Base-by-base conservation (phyloP, 176 grass and related monocot species). In the Chloris gayana region DNA sequence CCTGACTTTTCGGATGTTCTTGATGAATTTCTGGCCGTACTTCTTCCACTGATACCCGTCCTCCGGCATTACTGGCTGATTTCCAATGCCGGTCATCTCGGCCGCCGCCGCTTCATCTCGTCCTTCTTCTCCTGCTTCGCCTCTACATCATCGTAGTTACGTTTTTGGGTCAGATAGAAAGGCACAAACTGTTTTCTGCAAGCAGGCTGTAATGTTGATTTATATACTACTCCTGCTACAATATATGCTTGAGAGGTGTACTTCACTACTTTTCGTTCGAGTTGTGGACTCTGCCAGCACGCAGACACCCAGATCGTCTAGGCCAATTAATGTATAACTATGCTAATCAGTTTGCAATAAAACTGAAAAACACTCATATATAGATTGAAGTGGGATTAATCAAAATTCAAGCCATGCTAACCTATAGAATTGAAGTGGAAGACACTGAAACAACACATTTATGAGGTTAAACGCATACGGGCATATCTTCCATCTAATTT, bases 31-130 rank as follows among this genome's bases (percentile, higher is more conserved):
- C 78, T 97, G 94, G 41, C 94, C 94, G 80, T 97, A 97, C 78
- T 97, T 97, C 63, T 77, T 93, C 94, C 94, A 97, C 59, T 97
- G 74, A 69, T 97, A 89, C 31, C 88, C 91, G 71, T 97, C 94
- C 53, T 91, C 80, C 0, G 91, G 91, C 86, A 93, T 80, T 56
- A 57, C 81, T 8, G 57, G 72, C 73, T 80, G 91, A 0, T 5
- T 41, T 32, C 41, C 66, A 69, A 50, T 26, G 49, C 69, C 50
- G 44, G 35, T 41, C 34, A 25, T 8, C 30, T 1, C 35, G 31
- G 31, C 30, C 6, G 26, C 25, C 49, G 57, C 83, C 26, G 74
- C 64, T 67, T 73, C 60, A 7, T 70, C 29, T 2, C 66, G 9
- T 25, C 11, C 41, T 25, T 80, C 75, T 45, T 78, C 53, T 64